These are phyloP conservation scores for Penicillium maclennaniae DNA, from an alignment of 495 filamentous ascomycete genomes.

Conservation along the genomic window DNA sequence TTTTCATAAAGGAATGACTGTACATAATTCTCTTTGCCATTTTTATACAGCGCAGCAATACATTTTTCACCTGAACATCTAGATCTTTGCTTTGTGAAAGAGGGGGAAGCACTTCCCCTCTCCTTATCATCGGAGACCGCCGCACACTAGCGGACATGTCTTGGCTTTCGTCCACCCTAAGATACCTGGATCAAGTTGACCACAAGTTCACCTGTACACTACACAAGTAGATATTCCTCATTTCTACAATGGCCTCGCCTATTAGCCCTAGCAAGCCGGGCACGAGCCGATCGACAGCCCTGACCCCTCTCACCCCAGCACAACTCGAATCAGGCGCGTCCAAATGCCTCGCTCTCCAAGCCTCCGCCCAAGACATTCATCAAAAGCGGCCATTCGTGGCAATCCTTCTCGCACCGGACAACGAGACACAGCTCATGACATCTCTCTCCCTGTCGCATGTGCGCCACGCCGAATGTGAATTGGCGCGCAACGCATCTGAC, in stretches of 20 bases:
- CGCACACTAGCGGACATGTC: slow-evolving; percentile 4
- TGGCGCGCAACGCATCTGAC: slow-evolving; percentile 47
- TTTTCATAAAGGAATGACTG: slow-evolving; percentile 9
- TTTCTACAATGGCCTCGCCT: neutral
- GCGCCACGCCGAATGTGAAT: slow-evolving; percentile 51
- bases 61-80: neutral
- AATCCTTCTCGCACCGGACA: slow-evolving; percentile 46
- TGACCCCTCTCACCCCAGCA: slow-evolving; percentile 8
- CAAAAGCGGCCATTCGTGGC: slow-evolving; percentile 49
- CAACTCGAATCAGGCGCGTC: slow-evolving; percentile 37
- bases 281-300: neutral
- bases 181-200: neutral
- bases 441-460: slow-evolving; percentile 53
- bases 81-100: slow-evolving; percentile 2
- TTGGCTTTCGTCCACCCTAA: neutral
- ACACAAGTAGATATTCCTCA: neutral
- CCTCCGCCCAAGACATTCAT: slow-evolving; percentile 34
- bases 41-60: neutral
- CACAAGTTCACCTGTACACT: neutral
- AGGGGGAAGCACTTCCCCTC: slow-evolving; percentile 9
- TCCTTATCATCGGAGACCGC: slow-evolving; percentile 20
- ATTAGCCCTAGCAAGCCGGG: neutral
- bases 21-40: slow-evolving; percentile 1
- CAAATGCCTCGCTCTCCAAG: slow-evolving; percentile 39
- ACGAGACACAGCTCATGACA: slow-evolving; percentile 42